phyloP scores from a whole-genome alignment of 2,329 filamentous ascomycete species.

The Colletotrichum spaethianum region DNA sequence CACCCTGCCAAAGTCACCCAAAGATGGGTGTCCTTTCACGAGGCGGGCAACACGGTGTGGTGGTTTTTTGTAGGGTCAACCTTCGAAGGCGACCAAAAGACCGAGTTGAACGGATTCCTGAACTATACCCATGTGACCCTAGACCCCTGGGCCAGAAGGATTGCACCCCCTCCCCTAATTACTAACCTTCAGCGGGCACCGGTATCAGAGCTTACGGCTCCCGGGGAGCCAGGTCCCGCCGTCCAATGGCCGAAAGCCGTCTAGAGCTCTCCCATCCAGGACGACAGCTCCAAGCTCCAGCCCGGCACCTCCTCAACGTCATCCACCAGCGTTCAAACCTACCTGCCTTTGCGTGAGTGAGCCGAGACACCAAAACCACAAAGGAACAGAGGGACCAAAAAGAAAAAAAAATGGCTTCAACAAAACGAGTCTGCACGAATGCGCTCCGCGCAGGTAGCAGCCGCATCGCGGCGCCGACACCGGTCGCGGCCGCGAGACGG shows the following conservation, averaged over 20 bases:
- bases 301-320: background rate
- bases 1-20: background rate
- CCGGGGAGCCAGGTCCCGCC: background rate
- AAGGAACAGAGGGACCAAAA: background rate
- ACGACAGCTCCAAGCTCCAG: background rate
- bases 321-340: background rate
- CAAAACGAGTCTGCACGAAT: conserved; percentile 3
- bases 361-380: background rate
- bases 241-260: background rate
- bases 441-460: conserved; percentile 14
- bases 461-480: conserved; percentile 1
- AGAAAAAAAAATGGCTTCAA: conserved; percentile 9
- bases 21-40: background rate
- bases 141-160: too few species aligned
- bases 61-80: background rate
- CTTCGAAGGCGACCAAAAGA: background rate
- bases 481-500: conserved; percentile 16
- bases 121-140: background rate
- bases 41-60: background rate
- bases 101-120: background rate
- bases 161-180: too few species aligned
- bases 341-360: background rate
- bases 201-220: background rate
- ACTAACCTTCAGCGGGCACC: background rate
- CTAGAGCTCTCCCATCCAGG: conserved; percentile 1